Base-by-base conservation (phyloP, 2,329 filamentous ascomycete genomes). In the Leptographium radiaticola region DNA sequence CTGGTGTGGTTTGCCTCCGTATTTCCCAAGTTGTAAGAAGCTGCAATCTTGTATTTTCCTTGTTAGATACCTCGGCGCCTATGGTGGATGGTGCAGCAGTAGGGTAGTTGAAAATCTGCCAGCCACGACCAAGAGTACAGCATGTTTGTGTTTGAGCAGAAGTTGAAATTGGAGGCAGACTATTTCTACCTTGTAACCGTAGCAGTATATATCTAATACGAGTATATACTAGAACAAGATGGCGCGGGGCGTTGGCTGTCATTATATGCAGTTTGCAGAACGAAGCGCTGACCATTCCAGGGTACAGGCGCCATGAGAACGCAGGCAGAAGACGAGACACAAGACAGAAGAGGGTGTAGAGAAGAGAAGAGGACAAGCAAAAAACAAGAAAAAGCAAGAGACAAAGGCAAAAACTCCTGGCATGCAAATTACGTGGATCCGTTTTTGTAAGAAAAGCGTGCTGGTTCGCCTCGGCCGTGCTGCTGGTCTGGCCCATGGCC, bases 51-150 rank as follows among this genome's bases (percentile, higher is more conserved):
- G 43, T 25, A 8, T 42, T 15, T 33, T 15, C 5, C 33, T 30
- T 49, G 34, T 44, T 53, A 42, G 51, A 53, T 53, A 53, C 51
- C 51, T 53, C 45, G 45, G 51, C 38, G 51, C 51, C 25, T 33
- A 34, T 30, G 45, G 36, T 45, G 30, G 38, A 50, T 47, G 44
- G 31, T 47, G 16, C 44, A 33, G 16, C 25, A 25, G 25, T 25
- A 25, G 25, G 25, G 25, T 25, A 25, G 25, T 25, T 25, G 25
- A 25, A 25, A 25, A 2, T 25, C 25, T 25, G 25, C 25, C 25
- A 25, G 5, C 25, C 25, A 25, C 5, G 25, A 25, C 25, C 25
- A 25, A 25, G 25, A 25, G 25, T 25, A 5, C 25, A n/a, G n/a
- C n/a, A n/a, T n/a, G n/a, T n/a, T n/a, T n/a, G n/a, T n/a, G 3